These are phyloP conservation scores for Ulota crispa DNA, from an alignment of 225 moss, liverwort and hornwort genomes.

Conservation along the genomic window DNA sequence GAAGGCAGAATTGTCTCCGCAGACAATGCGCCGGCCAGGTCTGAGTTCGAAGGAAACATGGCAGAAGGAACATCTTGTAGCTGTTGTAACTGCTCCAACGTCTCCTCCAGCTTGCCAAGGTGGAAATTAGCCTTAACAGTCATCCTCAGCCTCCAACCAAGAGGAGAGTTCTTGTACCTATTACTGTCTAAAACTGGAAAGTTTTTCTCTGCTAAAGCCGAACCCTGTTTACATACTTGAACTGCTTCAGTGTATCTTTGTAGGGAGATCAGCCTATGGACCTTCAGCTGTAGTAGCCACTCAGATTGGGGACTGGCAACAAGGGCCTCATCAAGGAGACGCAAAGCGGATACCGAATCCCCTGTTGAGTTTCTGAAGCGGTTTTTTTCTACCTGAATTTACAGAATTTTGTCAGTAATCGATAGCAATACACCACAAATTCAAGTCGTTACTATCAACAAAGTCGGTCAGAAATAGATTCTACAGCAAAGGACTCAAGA, in stretches of 20 bases:
- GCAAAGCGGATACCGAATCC: constrained; percentile 60
- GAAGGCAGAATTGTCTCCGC: constrained; percentile 52
- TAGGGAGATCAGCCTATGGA: constrained; percentile 57
- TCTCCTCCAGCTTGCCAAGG: constrained; percentile 91
- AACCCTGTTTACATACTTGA: constrained; percentile 69
- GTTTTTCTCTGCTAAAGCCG: constrained; percentile 69
- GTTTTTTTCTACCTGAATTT: constrained; percentile 45
- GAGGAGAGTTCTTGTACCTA: constrained; percentile 30
- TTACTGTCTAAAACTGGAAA: constrained; percentile 36
- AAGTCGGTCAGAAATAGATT: neutral
- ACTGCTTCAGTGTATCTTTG: constrained; percentile 76
- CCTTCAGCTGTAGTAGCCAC: constrained; percentile 66
- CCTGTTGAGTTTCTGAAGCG: constrained; percentile 52
- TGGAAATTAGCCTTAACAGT: constrained; percentile 79
- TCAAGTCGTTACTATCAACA: neutral
- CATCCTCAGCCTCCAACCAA: constrained; percentile 71
- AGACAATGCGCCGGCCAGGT: constrained; percentile 35
- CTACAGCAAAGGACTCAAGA: neutral
- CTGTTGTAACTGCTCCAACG: constrained; percentile 63
- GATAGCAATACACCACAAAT: neutral
- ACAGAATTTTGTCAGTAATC: constrained; percentile 18
- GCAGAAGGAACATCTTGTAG: constrained; percentile 41
- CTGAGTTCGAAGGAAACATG: constrained; percentile 20
- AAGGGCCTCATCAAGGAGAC: constrained; percentile 79
- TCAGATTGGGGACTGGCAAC: constrained; percentile 78